Evolutionary conservation across 768 basidiomycete genomes (phyloP), one percentile per base, ranked within the genome.

Genomic region (Termitomyces sp.): DNA sequence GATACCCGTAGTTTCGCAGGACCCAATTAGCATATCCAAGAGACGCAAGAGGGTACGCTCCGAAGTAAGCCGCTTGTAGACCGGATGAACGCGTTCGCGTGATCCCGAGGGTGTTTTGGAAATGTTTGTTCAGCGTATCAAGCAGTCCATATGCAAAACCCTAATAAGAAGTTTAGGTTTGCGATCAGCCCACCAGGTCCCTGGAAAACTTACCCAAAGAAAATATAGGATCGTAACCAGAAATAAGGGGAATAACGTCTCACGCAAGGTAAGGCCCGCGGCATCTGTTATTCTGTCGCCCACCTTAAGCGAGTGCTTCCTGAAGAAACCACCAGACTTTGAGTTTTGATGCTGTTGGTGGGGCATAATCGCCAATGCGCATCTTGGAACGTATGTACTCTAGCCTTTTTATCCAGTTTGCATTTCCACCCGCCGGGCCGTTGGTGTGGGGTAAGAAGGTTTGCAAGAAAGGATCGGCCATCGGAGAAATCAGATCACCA

Each of bases 141-240:
- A 73, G 66, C 26, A 72, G 62, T 2, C 72, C 72, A 49, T 73
- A 72, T 0, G 72, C 72, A 33, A 73, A 73, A 4, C 72, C 72
- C 72, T 71, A 30, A 7, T 32, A 62, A 13, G 48, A 30, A 52
- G 36, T 39, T 13, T n/a, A n/a, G n/a, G 24, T 9, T 10, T 45
- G n/a, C n/a, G n/a, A 40, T 33, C 53, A 20, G 6, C n/a, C 12
- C 20, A 20, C 24, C 37, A 22, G 32, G 27, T 24, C 30, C n/a
- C 48, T 0, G 27, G 8, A 8, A 40, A 49, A 30, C 64, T n/a
- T 56, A 71, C 72, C 72, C 72, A 73, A 39, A 73, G 69, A 56
- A 72, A 73, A 45, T 72, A 73, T 42, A 73, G 49, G 55, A 73
- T 73, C 33, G 72, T 73, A 22, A 73, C 72, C 27, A 73, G 66